Evolutionary conservation across 495 filamentous ascomycete genomes (phyloP).

Genomic region (Penicillium arizonense): DNA sequence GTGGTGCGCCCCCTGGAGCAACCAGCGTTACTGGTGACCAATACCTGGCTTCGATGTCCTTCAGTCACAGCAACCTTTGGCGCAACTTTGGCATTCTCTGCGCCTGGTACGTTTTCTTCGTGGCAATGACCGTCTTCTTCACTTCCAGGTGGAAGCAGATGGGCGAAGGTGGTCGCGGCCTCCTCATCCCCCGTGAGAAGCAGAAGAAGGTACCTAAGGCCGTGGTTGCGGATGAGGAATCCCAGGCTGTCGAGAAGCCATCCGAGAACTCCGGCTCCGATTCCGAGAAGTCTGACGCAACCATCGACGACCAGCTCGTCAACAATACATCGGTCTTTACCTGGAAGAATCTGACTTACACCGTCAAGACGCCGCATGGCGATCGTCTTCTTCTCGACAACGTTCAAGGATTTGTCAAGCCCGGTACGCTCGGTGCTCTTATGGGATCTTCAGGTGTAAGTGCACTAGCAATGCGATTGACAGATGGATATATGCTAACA

Average conservation of each 20-base stretch:
- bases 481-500: constrained; percentile 1
- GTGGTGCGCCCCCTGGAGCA: constrained; percentile 41
- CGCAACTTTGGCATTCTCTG: constrained; percentile 40
- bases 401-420: constrained; percentile 86
- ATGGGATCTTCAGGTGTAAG: constrained; percentile 58
- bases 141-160: constrained; percentile 27
- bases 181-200: constrained; percentile 32
- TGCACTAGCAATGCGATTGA: constrained; percentile 3
- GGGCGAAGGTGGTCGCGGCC: constrained; percentile 15
- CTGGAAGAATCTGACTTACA: constrained; percentile 59
- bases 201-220: background rate
- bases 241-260: constrained; percentile 18
- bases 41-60: constrained; percentile 45
- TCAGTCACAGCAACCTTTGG: constrained; percentile 37
- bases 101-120: constrained; percentile 34
- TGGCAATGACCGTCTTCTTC: constrained; percentile 24
- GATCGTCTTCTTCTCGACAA: constrained; percentile 60
- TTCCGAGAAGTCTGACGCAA: background rate
- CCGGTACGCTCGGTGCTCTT: constrained; percentile 68
- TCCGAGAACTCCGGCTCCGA: background rate
- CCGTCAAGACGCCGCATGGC: constrained; percentile 36
- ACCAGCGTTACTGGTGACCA: constrained; percentile 31
- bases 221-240: constrained; percentile 22
- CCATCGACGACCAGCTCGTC: constrained; percentile 23
- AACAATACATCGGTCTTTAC: constrained; percentile 54